Conservation (phyloP, 2,329 filamentous ascomycete species). For the Cyclaneusma minus region DNA sequence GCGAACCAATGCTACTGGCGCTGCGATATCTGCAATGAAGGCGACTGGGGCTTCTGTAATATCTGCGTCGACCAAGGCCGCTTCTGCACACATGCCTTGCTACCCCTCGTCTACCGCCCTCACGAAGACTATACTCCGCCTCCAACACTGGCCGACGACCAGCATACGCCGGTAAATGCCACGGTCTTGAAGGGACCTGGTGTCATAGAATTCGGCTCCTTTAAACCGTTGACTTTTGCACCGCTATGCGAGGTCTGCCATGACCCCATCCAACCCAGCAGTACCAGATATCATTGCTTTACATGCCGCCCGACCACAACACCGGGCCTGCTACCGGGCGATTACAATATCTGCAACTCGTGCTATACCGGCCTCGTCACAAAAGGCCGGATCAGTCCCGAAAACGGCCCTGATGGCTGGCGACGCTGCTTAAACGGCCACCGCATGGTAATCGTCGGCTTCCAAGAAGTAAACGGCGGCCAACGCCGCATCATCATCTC, state of each 20-base stretch:
- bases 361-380: conserved; percentile 60
- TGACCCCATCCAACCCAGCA: conserved; percentile 51
- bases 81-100: conserved; percentile 66
- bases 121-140: conserved; percentile 16
- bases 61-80: conserved; percentile 69
- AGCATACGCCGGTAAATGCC: conserved; percentile 24
- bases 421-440: conserved; percentile 67
- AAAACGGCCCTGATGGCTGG: conserved; percentile 74
- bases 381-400: conserved; percentile 47
- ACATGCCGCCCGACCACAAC: conserved; percentile 42
- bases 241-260: conserved; percentile 69
- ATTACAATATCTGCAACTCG: conserved; percentile 69
- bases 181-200: conserved; percentile 31
- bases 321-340: conserved; percentile 31
- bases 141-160: conserved; percentile 21
- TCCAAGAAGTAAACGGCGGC: conserved; percentile 51
- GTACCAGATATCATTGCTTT: conserved; percentile 67
- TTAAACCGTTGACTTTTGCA: conserved; percentile 54
- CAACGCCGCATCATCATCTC: conserved; percentile 51
- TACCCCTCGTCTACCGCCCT: conserved; percentile 54
- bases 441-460: conserved; percentile 69
- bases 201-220: conserved; percentile 30
- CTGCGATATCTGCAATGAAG: conserved; percentile 74
- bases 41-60: conserved; percentile 91
- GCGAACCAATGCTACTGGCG: conserved; percentile 83